phyloP scores from a whole-genome alignment of 257 asterid species.

The Scutellaria barbata region DNA sequence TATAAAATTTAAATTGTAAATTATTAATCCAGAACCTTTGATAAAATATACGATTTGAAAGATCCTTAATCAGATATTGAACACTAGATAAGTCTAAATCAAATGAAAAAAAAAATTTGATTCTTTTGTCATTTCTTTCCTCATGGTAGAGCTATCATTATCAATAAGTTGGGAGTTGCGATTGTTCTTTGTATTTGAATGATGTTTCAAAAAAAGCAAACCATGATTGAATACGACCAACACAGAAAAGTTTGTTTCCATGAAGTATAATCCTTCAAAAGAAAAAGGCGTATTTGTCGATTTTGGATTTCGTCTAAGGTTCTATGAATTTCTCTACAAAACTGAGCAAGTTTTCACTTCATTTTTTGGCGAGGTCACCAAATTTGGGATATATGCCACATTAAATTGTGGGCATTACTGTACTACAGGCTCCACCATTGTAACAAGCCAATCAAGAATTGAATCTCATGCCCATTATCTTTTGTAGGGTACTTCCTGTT shows the following conservation, averaged over 20 bases:
- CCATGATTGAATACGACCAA: conserved; percentile 6
- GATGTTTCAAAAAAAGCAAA: background rate
- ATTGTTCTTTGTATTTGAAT: conserved; percentile 22
- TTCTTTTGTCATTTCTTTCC: background rate
- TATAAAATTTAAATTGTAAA: no score
- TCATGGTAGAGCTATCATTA: conserved; percentile 7
- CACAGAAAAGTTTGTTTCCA: conserved; percentile 6
- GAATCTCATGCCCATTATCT: background rate
- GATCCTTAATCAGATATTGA: background rate
- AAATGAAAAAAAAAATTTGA: background rate
- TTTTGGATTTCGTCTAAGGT: conserved; percentile 37
- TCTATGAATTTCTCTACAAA: conserved; percentile 35
- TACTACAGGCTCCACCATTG: conserved; percentile 28
- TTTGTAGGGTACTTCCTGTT: no score
- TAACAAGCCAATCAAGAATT: conserved; percentile 10
- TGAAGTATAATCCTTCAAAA: conserved; percentile 17
- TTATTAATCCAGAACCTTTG: no score
- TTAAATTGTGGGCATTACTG: conserved; percentile 17
- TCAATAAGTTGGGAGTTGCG: background rate
- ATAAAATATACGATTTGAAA: no score
- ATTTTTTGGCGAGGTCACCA: conserved; percentile 28
- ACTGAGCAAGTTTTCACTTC: conserved; percentile 10
- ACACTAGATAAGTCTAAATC: background rate
- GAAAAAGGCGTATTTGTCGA: conserved; percentile 27
- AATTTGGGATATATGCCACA: conserved; percentile 27